Base-by-base conservation (phyloP, 1,284 basidiomycete species). In the Mrakiaceae sp. region DNA sequence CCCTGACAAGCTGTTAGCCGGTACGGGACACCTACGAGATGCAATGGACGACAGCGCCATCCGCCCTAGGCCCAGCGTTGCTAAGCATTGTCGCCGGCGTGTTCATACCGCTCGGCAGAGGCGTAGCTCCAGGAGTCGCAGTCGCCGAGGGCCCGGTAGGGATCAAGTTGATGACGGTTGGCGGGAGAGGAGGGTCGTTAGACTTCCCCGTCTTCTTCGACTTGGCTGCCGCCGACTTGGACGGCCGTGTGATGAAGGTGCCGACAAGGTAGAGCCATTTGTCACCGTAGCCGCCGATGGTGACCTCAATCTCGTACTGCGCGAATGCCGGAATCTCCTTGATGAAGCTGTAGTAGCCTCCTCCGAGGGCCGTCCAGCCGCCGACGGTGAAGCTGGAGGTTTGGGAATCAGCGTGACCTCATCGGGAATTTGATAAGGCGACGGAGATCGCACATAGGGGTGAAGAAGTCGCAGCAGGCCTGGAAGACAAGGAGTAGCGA, bases 211-310 rank as follows among this genome's bases (percentile, higher is more conserved):
- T 39, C 44, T 63, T 60, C 62, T 64, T 62, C 53, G 53, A 42
- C 11, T 27, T 5, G 1, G 51, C 16, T 9, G 58, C 8, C 40
- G 48, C 5, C 7, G 12, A 27, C 59, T 44, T 51, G 7, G 4
- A 5, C 57, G 79, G 75, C 62, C 80, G 81, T 27, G 80, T 81
- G 14, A 86, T 82, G 71, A 82, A 85, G 62, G 81, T 81, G 27
- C 76, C 77, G 60, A 83, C 73, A 66, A 82, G 67, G 72, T 82
- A 86, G 43, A 87, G 86, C 87, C 88, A 90, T 81, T 90, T 90
- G 56, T 83, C 75, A 65, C 88, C 87, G 86, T 87, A 90, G 3
- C 81, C 78, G 11, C 77, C 83, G 14, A 87, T 74, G 39, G 72
- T 78, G 39, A 82, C 72, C 57, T 85, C 78, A 9, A 89, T 79